Evolutionary conservation across 2,329 filamentous ascomycete genomes (phyloP), one percentile per base, ranked within the genome.

Genomic region (Aspergillus sp.): DNA sequence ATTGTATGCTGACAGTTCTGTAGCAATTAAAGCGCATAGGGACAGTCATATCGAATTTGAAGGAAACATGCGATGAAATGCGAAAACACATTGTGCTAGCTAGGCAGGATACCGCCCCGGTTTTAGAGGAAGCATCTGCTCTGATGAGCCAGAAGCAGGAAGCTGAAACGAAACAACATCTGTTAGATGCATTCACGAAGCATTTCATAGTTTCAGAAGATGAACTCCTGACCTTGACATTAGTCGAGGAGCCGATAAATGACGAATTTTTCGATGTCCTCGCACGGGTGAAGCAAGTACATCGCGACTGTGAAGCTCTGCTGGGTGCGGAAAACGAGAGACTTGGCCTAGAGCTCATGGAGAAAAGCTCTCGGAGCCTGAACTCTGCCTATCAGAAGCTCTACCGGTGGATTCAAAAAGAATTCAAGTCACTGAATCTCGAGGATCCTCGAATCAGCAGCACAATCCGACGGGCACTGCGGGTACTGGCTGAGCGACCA

Each of bases 371-470:
- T 0, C 91, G 91, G 58, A 86, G 91, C 61, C 82, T 99, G 50
- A 95, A 96, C 68, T 83, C 88, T 15, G 93, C 91, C 5, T 99
- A 95, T 66, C 93, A 99, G 71, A 99, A 97, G 71, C 83, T 99
- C 3, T 97, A 96, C 75, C 87, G 91, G 66, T 99, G 93, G 93
- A 87, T 96, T 19, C 93, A 97, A 71, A 87, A 89, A 58, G 92
- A 97, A 67, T 96, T 99, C 77, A 96, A 93, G 73, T 88, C 88
- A 0, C 77, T 98, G 51, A 96, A 98, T 71, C 83, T 98, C 8
- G 95, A 99, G 69, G 96, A 96, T 64, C 93, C 93, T 0, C 93
- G 96, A 67, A 93, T 98, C 72, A 93, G 89, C 70, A 84, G 88
- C 19, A 88, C 90, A 0, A 93, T 99, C 61, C 85, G 93, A 51